A percentile compares a stretch with the other conserved stretches of the same genome.
phyloP scores from a whole-genome alignment of 2,329 filamentous ascomycete genomes.

The Fusarium sp. region DNA sequence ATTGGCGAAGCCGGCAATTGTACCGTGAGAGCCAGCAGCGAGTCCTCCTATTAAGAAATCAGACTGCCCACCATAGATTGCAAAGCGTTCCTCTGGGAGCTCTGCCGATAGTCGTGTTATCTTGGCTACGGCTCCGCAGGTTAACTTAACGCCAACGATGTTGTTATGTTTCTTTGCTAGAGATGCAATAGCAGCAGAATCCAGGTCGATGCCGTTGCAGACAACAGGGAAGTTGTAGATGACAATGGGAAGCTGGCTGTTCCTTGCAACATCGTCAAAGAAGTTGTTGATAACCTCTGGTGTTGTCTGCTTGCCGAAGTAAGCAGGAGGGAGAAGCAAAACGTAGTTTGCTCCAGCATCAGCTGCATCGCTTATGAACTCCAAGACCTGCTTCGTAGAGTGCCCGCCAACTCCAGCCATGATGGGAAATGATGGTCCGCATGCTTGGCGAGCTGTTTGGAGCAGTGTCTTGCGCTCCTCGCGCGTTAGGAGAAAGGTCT shows the following conservation, averaged over 20 bases:
- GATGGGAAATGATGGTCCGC: slow-evolving; percentile 88
- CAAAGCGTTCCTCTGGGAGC: slow-evolving; percentile 68
- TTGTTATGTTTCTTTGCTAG: slow-evolving; percentile 57
- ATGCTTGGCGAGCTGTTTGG: slow-evolving; percentile 75
- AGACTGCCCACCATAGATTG: slow-evolving; percentile 78
- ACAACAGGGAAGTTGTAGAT: slow-evolving; percentile 79
- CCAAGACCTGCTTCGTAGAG: slow-evolving; percentile 72
- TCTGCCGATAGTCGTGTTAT: slow-evolving; percentile 70
- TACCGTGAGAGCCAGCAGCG: slow-evolving; percentile 69
- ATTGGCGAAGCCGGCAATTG: slow-evolving; percentile 74
- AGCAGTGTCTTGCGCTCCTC: slow-evolving; percentile 70
- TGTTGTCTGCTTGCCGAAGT: slow-evolving; percentile 74
- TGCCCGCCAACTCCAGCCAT: slow-evolving; percentile 78
- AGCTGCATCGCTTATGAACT: slow-evolving; percentile 71
- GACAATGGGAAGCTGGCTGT: slow-evolving; percentile 68
- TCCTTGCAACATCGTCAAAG: slow-evolving; percentile 67
- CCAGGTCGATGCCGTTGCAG: slow-evolving; percentile 76
- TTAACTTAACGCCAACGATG: slow-evolving; percentile 78
- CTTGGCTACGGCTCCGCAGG: slow-evolving; percentile 79
- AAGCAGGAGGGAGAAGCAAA: slow-evolving; percentile 72
- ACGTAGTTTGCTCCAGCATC: slow-evolving; percentile 72
- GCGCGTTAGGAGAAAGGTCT: slow-evolving; percentile 68
- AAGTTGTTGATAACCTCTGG: slow-evolving; percentile 70
- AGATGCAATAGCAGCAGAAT: slow-evolving; percentile 68
- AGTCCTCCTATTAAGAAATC: slow-evolving; percentile 77